Base-by-base conservation (phyloP, 495 filamentous ascomycete genomes). In the Monascus purpureus region DNA sequence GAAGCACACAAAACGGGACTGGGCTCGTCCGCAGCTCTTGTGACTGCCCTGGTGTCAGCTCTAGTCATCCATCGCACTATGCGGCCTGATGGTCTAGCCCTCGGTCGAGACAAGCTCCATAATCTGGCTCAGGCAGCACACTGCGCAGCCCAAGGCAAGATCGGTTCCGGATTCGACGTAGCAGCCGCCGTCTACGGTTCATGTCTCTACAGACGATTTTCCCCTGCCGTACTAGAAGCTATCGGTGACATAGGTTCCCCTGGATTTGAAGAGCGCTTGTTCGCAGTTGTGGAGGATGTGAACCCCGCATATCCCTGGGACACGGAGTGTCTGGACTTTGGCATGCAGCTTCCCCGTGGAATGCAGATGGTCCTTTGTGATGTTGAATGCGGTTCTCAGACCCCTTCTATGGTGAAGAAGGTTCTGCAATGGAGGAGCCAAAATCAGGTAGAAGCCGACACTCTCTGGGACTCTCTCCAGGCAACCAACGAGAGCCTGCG, bases 141-240 rank as follows among this genome's bases (percentile, higher is more conserved):
- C 59, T 94, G 88, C 50, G 83, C 88, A 2, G 90, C 90, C 0
- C 90, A 97, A 55, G 90, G 90, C 14, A 97, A 96, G 53, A 75
- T 97, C 4, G 90, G 90, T 29, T 87, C 80, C 2, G 90, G 90
- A 17, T 97, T 97, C 45, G 90, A 97, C 52, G 81, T 97, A n/a
- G 92, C 88, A 1, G 73, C 80, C 22, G 90, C 90, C 8, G 80
- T 90, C 22, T 93, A 85, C 46, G 90, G 90, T 9, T 82, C 80
- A 13, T 93, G 84, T 46, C 57, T 80, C 5, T 97, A 97, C 66
- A 71, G 77, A 13, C 80, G 90, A 17, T 97, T 96, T 62, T 88
- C 83, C 0, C 84, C 90, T 0, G 60, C 67, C 2, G 61, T 94
- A 15, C 63, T 96, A 0, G 63, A 72, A 26, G 53, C 47, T 1